Percentiles rank a stretch among this genome's conserved stretches.
phyloP scores from a whole-genome alignment of 331 rosid species.

The Rosa hybrid region DNA sequence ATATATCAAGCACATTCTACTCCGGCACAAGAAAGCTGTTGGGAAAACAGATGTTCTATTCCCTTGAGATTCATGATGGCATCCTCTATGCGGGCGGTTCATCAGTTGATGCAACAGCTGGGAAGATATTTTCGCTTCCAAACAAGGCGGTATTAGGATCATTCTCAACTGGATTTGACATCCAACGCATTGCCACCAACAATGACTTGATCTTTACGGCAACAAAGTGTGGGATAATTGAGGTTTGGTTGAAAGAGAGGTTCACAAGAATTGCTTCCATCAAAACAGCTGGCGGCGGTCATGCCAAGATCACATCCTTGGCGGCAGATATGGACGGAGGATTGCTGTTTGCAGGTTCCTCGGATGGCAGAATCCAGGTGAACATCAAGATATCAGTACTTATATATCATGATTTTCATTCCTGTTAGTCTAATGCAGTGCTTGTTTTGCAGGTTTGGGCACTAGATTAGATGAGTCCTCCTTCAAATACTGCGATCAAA shows the following conservation, averaged over 20 bases:
- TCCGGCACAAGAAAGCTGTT: conserved; percentile 75
- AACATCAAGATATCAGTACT: not conserved
- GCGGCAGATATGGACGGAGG: conserved; percentile 56
- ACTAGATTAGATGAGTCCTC: conserved; percentile 39
- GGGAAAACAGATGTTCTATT: conserved; percentile 73
- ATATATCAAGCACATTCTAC: conserved; percentile 65
- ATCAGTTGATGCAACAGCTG: conserved; percentile 63
- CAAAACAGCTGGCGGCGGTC: conserved; percentile 57
- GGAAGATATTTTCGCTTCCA: conserved; percentile 60
- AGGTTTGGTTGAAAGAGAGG: conserved; percentile 73
- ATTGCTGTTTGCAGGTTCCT: conserved; percentile 71
- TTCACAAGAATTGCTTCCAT: conserved; percentile 59
- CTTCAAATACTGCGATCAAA: not conserved
- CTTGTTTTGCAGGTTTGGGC: conserved; percentile 70
- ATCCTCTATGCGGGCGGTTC: conserved; percentile 72
- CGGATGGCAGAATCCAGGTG: conserved; percentile 92
- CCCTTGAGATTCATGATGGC: conserved; percentile 71
- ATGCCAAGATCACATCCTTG: conserved; percentile 74
- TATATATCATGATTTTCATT: too few species aligned
- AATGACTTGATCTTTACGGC: conserved; percentile 78
- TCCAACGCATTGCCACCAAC: conserved; percentile 62
- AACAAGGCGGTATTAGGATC: conserved; percentile 65
- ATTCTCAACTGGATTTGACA: conserved; percentile 66
- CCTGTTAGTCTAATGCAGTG: not conserved
- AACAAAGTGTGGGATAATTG: conserved; percentile 69